A percentile compares a stretch with the other conserved stretches of the same genome.
phyloP scores from a whole-genome alignment of 192 early-diverging fungal species.

The Diversispora epigaea region DNA sequence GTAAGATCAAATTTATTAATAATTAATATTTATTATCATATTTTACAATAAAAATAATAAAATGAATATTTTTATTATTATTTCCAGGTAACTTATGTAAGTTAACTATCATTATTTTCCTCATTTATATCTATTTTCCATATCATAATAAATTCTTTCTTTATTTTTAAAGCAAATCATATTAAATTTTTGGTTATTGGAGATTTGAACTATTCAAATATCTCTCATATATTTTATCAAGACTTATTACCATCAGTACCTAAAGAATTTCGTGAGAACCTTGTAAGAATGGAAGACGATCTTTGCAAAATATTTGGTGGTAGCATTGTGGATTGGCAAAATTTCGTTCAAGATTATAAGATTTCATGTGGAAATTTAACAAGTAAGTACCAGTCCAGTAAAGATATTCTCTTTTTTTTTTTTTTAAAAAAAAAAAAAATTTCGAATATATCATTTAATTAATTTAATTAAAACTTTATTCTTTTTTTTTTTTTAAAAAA shows the following conservation, averaged over 20 bases:
- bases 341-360: neutral
- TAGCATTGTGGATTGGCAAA: conserved; percentile 3
- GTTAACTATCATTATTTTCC: too few relatives aligned
- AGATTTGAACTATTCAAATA: neutral
- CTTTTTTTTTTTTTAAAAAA: neutral
- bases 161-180: neutral
- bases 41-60: neutral
- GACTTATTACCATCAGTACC: neutral
- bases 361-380: neutral
- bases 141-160: too few relatives aligned
- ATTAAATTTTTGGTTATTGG: conserved; percentile 6
- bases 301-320: conserved; percentile 1
- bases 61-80: neutral
- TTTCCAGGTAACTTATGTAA: too few relatives aligned
- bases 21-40: neutral
- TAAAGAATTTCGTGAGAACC: neutral
- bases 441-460: too few relatives aligned
- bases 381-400: neutral
- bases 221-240: neutral
- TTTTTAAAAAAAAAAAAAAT: neutral
- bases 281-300: conserved; percentile 11
- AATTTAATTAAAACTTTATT: too few relatives aligned
- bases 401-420: neutral
- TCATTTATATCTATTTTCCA: too few relatives aligned
- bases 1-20: neutral